Conservation (phyloP, 2,329 filamentous ascomycete species). For the Talaromyces rugulosus region DNA sequence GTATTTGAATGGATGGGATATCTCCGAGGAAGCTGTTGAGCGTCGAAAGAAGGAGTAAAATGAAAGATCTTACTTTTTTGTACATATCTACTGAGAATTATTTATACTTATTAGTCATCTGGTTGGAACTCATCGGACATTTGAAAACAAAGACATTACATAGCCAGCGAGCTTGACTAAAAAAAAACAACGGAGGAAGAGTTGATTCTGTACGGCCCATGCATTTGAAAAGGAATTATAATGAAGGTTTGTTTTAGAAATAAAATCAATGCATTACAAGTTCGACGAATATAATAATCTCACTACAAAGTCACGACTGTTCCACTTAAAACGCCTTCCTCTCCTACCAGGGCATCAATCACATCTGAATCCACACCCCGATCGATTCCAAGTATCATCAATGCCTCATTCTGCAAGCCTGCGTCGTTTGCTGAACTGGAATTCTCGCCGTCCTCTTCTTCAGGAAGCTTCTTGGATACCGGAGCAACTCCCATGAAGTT, state of each 20-base stretch:
- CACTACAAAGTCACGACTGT: conserved; percentile 46
- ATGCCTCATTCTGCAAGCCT: conserved; percentile 56
- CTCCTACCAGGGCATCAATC: conserved; percentile 44
- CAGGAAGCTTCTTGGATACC: conserved; percentile 20
- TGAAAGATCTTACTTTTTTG: neutral
- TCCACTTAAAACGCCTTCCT: conserved; percentile 52
- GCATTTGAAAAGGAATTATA: too few relatives aligned
- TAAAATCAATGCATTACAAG: neutral
- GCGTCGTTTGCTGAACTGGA: conserved; percentile 24
- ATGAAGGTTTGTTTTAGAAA: too few relatives aligned
- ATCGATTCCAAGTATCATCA: conserved; percentile 78
- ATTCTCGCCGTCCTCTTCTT: conserved; percentile 16
- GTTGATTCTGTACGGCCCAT: too few relatives aligned
- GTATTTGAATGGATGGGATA: conserved; percentile 65
- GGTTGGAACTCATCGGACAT: too few relatives aligned
- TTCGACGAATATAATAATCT: neutral
- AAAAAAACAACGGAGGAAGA: too few relatives aligned
- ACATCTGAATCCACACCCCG: conserved; percentile 58
- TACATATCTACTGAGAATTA: neutral
- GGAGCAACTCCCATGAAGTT: conserved; percentile 72
- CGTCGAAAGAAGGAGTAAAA: conserved; percentile 7
- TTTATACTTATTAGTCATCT: neutral
- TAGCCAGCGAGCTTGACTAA: too few relatives aligned
- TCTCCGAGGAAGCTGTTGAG: conserved; percentile 28
- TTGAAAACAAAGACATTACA: too few relatives aligned